These are phyloP conservation scores for Moricandia moricandioides DNA, from an alignment of 345 rosid genomes.

Conservation along the genomic window DNA sequence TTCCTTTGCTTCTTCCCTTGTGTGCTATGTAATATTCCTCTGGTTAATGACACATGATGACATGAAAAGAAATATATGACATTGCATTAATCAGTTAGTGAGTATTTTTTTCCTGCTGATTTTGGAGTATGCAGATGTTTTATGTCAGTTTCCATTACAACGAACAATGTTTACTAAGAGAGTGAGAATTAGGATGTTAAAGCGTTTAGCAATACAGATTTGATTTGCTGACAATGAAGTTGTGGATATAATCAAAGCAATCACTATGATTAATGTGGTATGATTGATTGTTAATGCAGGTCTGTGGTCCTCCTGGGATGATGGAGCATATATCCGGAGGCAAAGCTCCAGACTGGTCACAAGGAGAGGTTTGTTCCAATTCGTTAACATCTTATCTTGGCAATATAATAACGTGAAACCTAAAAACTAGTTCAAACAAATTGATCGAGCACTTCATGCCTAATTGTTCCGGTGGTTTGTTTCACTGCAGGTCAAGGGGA, in stretches of 20 bases:
- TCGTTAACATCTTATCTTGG: not conserved
- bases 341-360: conserved; percentile 82
- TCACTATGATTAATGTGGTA: not conserved
- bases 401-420: not conserved
- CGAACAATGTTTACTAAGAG: not conserved
- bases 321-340: conserved; percentile 88
- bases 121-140: not conserved
- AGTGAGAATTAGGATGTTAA: not conserved
- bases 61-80: not conserved
- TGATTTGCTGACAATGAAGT: not conserved
- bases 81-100: not conserved
- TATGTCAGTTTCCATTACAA: not conserved
- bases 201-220: not conserved
- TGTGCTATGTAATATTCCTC: not conserved
- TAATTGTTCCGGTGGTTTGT: conserved; percentile 11
- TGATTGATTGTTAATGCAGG: conserved; percentile 43
- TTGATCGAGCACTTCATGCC: not conserved
- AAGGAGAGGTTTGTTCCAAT: conserved; percentile 74
- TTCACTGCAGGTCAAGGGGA: conserved; percentile 64
- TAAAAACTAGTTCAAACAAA: not conserved
- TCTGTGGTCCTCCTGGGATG: conserved; percentile 97
- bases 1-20: conserved; percentile 1
- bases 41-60: not conserved
- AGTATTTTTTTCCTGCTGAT: not conserved
- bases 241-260: not conserved